Evolutionary conservation across 495 filamentous ascomycete genomes (phyloP).

Genomic region (Daldinia grandis): DNA sequence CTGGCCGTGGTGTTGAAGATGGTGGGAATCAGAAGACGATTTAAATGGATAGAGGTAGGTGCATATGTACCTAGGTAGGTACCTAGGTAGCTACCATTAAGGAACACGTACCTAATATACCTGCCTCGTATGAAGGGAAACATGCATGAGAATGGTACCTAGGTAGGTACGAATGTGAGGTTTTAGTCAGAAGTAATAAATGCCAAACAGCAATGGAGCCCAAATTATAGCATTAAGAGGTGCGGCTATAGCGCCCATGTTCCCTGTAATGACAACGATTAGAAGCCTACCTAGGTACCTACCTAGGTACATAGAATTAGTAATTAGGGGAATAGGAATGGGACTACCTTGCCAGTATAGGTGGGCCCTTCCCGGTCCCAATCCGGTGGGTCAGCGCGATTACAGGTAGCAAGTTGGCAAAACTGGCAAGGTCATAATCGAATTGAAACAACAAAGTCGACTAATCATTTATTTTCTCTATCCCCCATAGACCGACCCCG

Average conservation of each 20-base stretch:
- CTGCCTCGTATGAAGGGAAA: background rate
- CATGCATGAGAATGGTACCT: background rate
- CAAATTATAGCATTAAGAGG: conserved; percentile 16
- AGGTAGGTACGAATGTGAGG: background rate
- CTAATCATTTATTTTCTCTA: background rate
- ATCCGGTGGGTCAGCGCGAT: conserved; percentile 22
- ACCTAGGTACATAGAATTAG: too few species aligned
- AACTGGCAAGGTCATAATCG: conserved; percentile 5
- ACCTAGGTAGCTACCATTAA: too few species aligned
- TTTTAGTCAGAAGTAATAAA: background rate
- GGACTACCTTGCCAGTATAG: background rate
- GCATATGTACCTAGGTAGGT: background rate
- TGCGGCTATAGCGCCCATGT: conserved; percentile 26
- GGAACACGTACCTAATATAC: conserved; percentile 1
- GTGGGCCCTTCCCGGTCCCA: conserved; percentile 31
- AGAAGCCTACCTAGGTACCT: too few species aligned
- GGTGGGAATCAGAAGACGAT: background rate
- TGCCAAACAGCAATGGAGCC: background rate
- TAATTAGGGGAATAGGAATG: background rate
- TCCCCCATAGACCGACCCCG: conserved; percentile 9
- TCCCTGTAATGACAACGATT: conserved; percentile 15
- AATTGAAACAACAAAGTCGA: conserved; percentile 13
- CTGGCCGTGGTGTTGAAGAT: background rate
- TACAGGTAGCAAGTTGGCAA: conserved; percentile 7
- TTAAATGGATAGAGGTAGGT: background rate